A percentile compares a stretch with the other conserved stretches of the same genome.
These are phyloP conservation scores for Haplosporangium gracile DNA, from an alignment of 192 early-diverging fungal species.

Conservation along the genomic window DNA sequence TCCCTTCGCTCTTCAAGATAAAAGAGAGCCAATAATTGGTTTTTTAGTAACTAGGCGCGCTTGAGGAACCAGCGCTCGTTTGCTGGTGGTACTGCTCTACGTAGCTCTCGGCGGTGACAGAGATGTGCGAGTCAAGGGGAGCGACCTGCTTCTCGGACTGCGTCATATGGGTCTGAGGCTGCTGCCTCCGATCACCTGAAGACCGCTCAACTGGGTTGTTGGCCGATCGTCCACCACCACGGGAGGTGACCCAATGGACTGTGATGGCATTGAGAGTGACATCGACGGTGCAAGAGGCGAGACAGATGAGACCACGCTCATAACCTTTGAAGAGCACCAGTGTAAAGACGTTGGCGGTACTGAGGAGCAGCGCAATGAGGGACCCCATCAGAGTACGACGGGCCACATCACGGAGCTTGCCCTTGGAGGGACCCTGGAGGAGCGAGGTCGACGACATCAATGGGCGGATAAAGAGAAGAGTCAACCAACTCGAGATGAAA, in stretches of 20 bases:
- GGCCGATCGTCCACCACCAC: slow-evolving; percentile 12
- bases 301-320: slow-evolving; percentile 62
- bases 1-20: background rate
- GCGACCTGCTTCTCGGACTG: slow-evolving; percentile 42
- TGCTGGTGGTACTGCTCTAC: slow-evolving; percentile 52
- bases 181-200: slow-evolving; percentile 13
- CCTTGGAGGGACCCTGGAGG: slow-evolving; percentile 49
- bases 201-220: slow-evolving; percentile 13
- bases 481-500: slow-evolving; percentile 50
- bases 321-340: slow-evolving; percentile 54
- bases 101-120: slow-evolving; percentile 46
- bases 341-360: slow-evolving; percentile 58
- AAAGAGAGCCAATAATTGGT: background rate
- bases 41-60: slow-evolving; percentile 6
- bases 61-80: slow-evolving; percentile 3
- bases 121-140: slow-evolving; percentile 31
- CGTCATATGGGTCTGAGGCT: background rate
- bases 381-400: slow-evolving; percentile 60
- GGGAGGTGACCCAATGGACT: slow-evolving; percentile 62
- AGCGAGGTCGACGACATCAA: slow-evolving; percentile 47
- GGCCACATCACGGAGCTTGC: slow-evolving; percentile 51
- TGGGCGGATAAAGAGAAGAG: slow-evolving; percentile 48
- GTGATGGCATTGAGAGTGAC: slow-evolving; percentile 61
- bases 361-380: slow-evolving; percentile 54
- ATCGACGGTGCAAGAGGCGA: slow-evolving; percentile 62